Evolutionary conservation across 805 yeast species (phyloP).

Genomic region (Wickerhamomyces strasburgensis): DNA sequence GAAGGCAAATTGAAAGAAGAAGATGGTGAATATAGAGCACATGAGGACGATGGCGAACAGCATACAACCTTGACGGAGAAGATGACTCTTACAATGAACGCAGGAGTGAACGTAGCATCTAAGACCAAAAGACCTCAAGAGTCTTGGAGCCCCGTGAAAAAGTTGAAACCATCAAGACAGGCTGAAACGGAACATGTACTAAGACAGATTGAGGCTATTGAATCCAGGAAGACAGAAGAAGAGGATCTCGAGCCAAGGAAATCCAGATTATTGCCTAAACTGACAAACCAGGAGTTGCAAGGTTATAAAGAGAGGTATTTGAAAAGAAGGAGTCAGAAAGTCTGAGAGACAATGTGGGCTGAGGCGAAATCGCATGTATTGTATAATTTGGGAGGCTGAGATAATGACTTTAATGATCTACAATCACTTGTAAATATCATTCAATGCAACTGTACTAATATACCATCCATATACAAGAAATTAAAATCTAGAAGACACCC

Average conservation of each 20-base stretch:
- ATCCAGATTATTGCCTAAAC: slow-evolving; percentile 18
- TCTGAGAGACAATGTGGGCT: too few relatives aligned
- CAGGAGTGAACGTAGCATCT: slow-evolving; percentile 3
- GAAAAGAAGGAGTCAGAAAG: slow-evolving; percentile 5
- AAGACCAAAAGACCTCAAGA: background rate
- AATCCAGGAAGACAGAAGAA: background rate
- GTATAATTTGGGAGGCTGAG: too few relatives aligned
- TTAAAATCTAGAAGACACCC: too few relatives aligned
- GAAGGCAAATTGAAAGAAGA: background rate
- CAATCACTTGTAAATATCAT: too few relatives aligned
- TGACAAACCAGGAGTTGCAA: slow-evolving; percentile 12
- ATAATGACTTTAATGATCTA: too few relatives aligned
- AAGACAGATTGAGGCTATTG: slow-evolving; percentile 4
- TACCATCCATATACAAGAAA: too few relatives aligned
- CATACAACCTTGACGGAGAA: too few relatives aligned
- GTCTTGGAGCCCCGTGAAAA: slow-evolving; percentile 1
- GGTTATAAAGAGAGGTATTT: slow-evolving; percentile 16
- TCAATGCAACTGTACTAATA: too few relatives aligned
- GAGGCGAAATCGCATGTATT: too few relatives aligned
- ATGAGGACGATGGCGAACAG: too few relatives aligned
- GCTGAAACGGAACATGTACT: slow-evolving; percentile 7
- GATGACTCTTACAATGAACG: background rate
- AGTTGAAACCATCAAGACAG: slow-evolving; percentile 2
- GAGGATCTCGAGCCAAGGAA: background rate
- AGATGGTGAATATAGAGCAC: background rate